phyloP scores from a whole-genome alignment of 2,329 filamentous ascomycete species.

The Botrytis fabae region DNA sequence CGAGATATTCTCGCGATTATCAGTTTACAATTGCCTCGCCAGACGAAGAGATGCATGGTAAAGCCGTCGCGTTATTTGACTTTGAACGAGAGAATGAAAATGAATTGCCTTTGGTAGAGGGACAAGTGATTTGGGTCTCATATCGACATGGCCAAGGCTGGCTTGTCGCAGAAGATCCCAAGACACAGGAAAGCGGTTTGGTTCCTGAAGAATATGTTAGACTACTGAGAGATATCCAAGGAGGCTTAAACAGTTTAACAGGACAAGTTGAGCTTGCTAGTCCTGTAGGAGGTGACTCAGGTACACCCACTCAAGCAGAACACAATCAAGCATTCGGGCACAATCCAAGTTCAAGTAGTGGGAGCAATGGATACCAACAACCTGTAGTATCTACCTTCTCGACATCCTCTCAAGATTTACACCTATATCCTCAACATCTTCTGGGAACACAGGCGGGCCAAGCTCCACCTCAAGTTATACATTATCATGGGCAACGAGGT shows the following conservation, averaged over 20 bases:
- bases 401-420: slow-evolving; percentile 68
- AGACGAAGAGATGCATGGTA: slow-evolving; percentile 97
- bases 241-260: slow-evolving; percentile 74
- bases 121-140: slow-evolving; percentile 93
- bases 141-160: slow-evolving; percentile 96
- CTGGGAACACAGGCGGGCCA: slow-evolving; percentile 63
- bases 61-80: slow-evolving; percentile 92
- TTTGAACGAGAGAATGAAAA: slow-evolving; percentile 96
- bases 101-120: slow-evolving; percentile 87
- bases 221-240: slow-evolving; percentile 87
- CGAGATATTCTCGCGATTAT: slow-evolving; percentile 85
- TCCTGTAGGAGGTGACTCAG: slow-evolving; percentile 55
- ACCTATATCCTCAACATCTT: slow-evolving; percentile 66
- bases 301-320: slow-evolving; percentile 63
- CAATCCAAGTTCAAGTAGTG: slow-evolving; percentile 46
- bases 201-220: slow-evolving; percentile 97
- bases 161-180: slow-evolving; percentile 94
- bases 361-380: slow-evolving; percentile 65
- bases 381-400: slow-evolving; percentile 69
- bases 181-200: slow-evolving; percentile 88
- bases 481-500: slow-evolving; percentile 67
- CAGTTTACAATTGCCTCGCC: slow-evolving; percentile 93
- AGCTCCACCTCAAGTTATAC: slow-evolving; percentile 63
- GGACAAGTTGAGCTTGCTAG: slow-evolving; percentile 54
- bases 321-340: slow-evolving; percentile 51